Conservation (phyloP, 2,329 filamentous ascomycete species). For the Aspergillus pseudoviridinutans region DNA sequence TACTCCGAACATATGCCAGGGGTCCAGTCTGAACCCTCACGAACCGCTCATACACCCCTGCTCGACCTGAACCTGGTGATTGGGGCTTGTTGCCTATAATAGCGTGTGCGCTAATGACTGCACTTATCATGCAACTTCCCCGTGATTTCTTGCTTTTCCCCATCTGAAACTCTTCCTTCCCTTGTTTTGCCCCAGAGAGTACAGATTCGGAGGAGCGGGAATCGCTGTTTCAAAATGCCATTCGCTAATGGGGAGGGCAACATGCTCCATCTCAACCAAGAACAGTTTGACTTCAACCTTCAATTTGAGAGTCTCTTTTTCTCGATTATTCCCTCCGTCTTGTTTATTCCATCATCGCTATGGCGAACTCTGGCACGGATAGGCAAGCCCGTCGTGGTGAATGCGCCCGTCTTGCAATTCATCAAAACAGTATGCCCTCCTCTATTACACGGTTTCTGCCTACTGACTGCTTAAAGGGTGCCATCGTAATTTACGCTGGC, state of each 20-base stretch:
- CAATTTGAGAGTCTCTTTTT: slow-evolving; percentile 12
- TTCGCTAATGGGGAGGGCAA: background rate
- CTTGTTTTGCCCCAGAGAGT: background rate
- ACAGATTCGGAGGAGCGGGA: background rate
- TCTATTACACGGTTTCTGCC: too few relatives aligned
- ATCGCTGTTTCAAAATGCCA: too few relatives aligned
- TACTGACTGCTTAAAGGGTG: too few relatives aligned
- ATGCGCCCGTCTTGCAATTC: slow-evolving; percentile 24
- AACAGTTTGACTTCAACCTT: slow-evolving; percentile 12
- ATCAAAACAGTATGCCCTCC: slow-evolving; percentile 23
- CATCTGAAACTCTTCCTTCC: background rate
- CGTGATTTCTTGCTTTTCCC: background rate
- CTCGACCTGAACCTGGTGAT: slow-evolving; percentile 18
- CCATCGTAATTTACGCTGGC: too few relatives aligned
- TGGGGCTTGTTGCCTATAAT: background rate
- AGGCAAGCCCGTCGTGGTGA: slow-evolving; percentile 28
- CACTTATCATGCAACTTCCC: background rate
- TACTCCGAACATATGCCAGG: too few relatives aligned
- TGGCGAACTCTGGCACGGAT: slow-evolving; percentile 25
- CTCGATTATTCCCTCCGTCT: slow-evolving; percentile 10
- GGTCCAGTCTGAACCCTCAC: slow-evolving; percentile 27
- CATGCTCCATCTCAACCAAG: slow-evolving; percentile 6
- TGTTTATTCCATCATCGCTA: slow-evolving; percentile 18
- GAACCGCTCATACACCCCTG: slow-evolving; percentile 29
- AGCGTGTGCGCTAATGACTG: background rate